A percentile compares a stretch with the other conserved stretches of the same genome.
These are phyloP conservation scores for Penicillium paneum DNA, from an alignment of 2,329 filamentous ascomycete genomes.

Conservation along the genomic window DNA sequence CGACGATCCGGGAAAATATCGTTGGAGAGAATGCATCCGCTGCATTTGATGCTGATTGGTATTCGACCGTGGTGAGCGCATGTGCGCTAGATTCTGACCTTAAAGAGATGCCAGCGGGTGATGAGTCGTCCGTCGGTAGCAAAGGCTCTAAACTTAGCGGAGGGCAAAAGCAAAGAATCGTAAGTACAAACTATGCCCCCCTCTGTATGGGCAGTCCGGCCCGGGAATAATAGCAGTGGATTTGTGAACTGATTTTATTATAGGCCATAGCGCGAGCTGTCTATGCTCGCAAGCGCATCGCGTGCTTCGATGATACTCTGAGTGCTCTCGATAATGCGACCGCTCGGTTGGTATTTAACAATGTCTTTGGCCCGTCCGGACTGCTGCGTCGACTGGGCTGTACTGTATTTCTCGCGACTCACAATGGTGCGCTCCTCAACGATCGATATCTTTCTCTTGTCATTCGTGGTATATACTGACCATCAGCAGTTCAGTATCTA, in stretches of 20 bases:
- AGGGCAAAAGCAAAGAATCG: slow-evolving; percentile 46
- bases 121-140: slow-evolving; percentile 42
- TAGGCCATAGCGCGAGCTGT: slow-evolving; percentile 42
- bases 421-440: slow-evolving; percentile 21
- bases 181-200: background rate
- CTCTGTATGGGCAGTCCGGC: background rate
- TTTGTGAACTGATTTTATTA: background rate
- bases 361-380: slow-evolving; percentile 42
- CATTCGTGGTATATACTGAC: background rate
- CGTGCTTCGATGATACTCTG: slow-evolving; percentile 44
- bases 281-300: slow-evolving; percentile 42
- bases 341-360: slow-evolving; percentile 38
- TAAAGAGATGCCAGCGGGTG: slow-evolving; percentile 24
- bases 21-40: slow-evolving; percentile 15
- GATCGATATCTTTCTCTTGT: background rate
- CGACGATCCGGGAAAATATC: slow-evolving; percentile 31
- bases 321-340: slow-evolving; percentile 43
- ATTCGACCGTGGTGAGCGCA: slow-evolving; percentile 12
- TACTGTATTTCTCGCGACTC: slow-evolving; percentile 48
- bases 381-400: slow-evolving; percentile 39
- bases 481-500: slow-evolving; percentile 30
- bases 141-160: slow-evolving; percentile 46
- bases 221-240: background rate
- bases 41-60: slow-evolving; percentile 18
- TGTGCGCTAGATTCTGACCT: slow-evolving; percentile 31